Base-by-base conservation (phyloP, 2,329 filamentous ascomycete species). In the Penicillium sp. region DNA sequence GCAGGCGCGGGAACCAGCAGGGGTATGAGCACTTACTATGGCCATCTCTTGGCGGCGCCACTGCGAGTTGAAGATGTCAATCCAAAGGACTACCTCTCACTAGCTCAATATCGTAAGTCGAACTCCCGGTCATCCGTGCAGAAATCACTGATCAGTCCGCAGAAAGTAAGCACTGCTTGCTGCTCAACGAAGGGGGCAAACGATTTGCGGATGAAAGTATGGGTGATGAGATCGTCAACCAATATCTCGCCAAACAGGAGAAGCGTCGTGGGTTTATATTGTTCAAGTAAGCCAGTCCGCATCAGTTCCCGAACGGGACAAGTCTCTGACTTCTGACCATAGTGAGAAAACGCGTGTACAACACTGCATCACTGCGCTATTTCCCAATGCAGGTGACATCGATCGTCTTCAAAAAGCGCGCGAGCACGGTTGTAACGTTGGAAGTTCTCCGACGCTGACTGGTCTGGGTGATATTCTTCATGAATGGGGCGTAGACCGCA, bases 201-300 rank as follows among this genome's bases (percentile, higher is more conserved):
- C 53, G 65, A 4, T 67, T 67, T 46, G 39, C 60, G 0, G 64
- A 67, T 31, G 65, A 67, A 24, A 64, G 63, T 5, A 61, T 49
- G 3, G 65, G 65, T 5, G 65, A 67, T 36, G 64, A 67, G 40
- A 65, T 67, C 21, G 50, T 67, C 40, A 67, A 67, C 46, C 64
- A 67, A 18, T 62, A 65, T 41, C 54, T 67, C 18, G 65, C 65
- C 8, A 67, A 64, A 18, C 63, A 67, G 36, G 56, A 64, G 29
- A 65, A 62, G 14, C 60, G 64, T 14, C 58, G 64, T 21, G 65
- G 64, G 0, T 67, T 67, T 27, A 39, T 67, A 7, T 29, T 67
- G 9, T 67, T 67, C 53, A 62, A 55, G 64, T 65, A 51, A 32
- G 44, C 48, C 4, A 16, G 5, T 31, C 8, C 16, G 14, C 3